Conservation (phyloP, 192 early-diverging fungal species). For the Piromyces sp. region DNA sequence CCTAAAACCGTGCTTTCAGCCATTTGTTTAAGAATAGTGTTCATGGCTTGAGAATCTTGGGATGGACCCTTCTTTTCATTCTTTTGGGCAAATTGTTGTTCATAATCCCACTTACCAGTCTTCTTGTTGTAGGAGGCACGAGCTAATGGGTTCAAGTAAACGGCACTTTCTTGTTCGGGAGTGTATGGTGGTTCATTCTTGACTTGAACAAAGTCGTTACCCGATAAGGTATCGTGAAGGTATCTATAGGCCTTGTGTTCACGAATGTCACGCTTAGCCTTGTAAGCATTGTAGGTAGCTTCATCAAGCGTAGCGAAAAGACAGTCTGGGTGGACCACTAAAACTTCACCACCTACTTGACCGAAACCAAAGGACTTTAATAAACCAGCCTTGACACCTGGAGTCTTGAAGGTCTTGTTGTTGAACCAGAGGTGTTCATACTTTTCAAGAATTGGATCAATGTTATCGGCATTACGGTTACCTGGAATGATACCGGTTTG, state of each 20-base stretch:
- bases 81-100: background rate
- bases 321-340: background rate
- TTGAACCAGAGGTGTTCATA: conserved; percentile 71
- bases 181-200: conserved; percentile 78
- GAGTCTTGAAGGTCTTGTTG: conserved; percentile 34
- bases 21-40: background rate
- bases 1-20: background rate
- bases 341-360: background rate
- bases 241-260: conserved; percentile 70
- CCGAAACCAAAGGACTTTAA: background rate
- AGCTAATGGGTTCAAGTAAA: conserved; percentile 75
- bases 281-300: conserved; percentile 53
- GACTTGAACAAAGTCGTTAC: conserved; percentile 66
- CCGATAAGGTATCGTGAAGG: conserved; percentile 75
- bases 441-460: conserved; percentile 50
- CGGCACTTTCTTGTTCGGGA: conserved; percentile 53
- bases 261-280: conserved; percentile 43
- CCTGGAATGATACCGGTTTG: conserved; percentile 75
- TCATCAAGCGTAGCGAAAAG: conserved; percentile 33
- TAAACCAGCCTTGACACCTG: background rate
- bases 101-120: conserved; percentile 49
- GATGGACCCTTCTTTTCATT: conserved; percentile 23
- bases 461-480: conserved; percentile 81
- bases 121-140: conserved; percentile 62
- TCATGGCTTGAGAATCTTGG: conserved; percentile 3